phyloP scores from a whole-genome alignment of 805 yeast genomes.

The Candida sphagnicola region DNA sequence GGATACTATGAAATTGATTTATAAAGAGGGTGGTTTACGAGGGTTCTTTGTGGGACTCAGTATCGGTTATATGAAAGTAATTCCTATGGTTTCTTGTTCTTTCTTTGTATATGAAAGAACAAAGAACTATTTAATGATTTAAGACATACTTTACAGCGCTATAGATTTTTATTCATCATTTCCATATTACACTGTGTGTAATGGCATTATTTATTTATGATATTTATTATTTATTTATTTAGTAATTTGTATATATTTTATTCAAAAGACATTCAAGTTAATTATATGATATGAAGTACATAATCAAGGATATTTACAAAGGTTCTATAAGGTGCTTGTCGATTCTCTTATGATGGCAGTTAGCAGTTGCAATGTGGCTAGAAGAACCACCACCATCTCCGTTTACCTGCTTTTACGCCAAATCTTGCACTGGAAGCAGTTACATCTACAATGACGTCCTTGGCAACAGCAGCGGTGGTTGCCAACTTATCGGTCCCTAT shows the following conservation, averaged over 20 bases:
- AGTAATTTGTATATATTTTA: conserved; percentile 3
- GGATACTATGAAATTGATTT: conserved; percentile 57
- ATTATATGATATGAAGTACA: not conserved
- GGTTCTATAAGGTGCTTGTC: no score
- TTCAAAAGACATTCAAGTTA: not conserved
- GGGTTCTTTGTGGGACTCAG: conserved; percentile 94
- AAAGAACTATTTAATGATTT: conserved; percentile 65
- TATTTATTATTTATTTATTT: conserved; percentile 5
- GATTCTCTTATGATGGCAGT: no score
- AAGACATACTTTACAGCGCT: not conserved
- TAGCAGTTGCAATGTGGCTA: no score
- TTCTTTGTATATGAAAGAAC: conserved; percentile 90
- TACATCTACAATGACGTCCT: conserved; percentile 31
- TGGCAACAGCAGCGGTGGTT: conserved; percentile 28
- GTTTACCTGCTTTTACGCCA: conserved; percentile 49
- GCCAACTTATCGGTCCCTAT: conserved; percentile 53
- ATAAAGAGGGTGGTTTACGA: conserved; percentile 67
- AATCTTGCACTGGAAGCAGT: conserved; percentile 45
- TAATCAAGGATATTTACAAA: no score
- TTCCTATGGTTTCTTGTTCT: conserved; percentile 97
- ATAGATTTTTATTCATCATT: not conserved
- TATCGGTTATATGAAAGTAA: conserved; percentile 91
- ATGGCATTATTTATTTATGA: not conserved
- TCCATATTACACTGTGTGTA: not conserved
- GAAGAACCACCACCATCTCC: conserved; percentile 60